phyloP scores from a whole-genome alignment of 768 basidiomycete species.

The Guyanaporus albipodus region DNA sequence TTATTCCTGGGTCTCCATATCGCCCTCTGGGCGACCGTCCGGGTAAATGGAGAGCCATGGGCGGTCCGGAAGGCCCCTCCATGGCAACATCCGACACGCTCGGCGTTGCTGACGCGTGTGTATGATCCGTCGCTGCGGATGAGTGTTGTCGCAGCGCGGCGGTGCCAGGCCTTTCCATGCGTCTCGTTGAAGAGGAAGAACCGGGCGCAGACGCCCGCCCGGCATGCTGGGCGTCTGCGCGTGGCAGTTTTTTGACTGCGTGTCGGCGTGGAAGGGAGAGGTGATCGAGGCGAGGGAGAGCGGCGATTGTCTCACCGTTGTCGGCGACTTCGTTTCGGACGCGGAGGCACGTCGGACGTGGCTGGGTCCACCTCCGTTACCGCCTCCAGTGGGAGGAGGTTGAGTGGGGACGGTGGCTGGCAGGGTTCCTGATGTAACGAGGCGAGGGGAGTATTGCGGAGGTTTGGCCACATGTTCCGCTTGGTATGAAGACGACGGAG shows the following conservation, averaged over 20 bases:
- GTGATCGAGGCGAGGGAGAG: conserved; percentile 41
- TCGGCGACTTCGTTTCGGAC: conserved; percentile 31
- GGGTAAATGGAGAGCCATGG: conserved; percentile 33
- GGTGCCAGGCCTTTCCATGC: conserved; percentile 33
- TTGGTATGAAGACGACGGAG: conserved; percentile 24
- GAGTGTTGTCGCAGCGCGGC: conserved; percentile 36
- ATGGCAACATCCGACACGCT: conserved; percentile 27
- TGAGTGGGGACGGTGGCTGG: conserved; percentile 21
- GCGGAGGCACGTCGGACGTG: conserved; percentile 28
- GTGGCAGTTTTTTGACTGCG: conserved; percentile 69
- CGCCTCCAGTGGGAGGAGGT: conserved; percentile 7
- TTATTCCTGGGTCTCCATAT: conserved; percentile 32
- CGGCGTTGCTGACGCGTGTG: conserved; percentile 17
- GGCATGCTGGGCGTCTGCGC: conserved; percentile 70
- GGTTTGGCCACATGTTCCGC: conserved; percentile 23
- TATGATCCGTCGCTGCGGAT: not conserved
- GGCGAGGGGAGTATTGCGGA: conserved; percentile 28
- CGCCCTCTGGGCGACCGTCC: conserved; percentile 32
- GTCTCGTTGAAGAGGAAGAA: conserved; percentile 24
- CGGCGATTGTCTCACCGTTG: conserved; percentile 35
- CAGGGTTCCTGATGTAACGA: conserved; percentile 21
- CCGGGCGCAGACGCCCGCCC: conserved; percentile 78
- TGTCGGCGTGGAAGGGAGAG: conserved; percentile 35
- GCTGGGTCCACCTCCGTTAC: conserved; percentile 15
- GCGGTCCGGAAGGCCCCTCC: conserved; percentile 26